Percentiles rank a stretch among this genome's conserved stretches.
These are phyloP conservation scores for Aechmea fasciata DNA, from an alignment of 176 grass and related monocot genomes.

Conservation along the genomic window DNA sequence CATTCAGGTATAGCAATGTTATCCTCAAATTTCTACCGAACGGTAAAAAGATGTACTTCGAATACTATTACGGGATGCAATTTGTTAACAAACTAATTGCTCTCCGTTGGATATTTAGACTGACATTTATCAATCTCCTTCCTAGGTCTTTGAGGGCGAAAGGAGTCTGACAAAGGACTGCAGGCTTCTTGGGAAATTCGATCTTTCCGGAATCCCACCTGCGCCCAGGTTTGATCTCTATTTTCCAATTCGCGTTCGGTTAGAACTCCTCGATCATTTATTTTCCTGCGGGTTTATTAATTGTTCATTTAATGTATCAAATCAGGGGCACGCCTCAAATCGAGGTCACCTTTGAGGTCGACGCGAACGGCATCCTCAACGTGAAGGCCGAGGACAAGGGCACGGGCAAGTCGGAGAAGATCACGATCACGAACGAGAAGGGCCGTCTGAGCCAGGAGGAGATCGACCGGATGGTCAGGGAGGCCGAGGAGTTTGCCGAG, in stretches of 20 bases:
- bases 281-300: background rate
- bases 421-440: conserved; percentile 51
- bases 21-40: background rate
- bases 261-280: background rate
- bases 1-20: conserved; percentile 29
- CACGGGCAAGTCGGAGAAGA: conserved; percentile 45
- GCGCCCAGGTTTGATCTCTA: conserved; percentile 31
- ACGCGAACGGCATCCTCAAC: conserved; percentile 43
- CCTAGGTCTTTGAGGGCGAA: conserved; percentile 54
- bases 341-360: conserved; percentile 48
- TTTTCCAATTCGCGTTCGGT: background rate
- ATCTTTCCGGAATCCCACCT: conserved; percentile 49
- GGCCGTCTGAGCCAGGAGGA: conserved; percentile 47
- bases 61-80: background rate
- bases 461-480: conserved; percentile 42
- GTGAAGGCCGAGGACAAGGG: conserved; percentile 47
- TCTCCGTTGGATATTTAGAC: conserved; percentile 1
- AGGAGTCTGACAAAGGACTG: conserved; percentile 61
- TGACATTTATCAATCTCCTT: background rate
- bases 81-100: background rate
- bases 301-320: background rate
- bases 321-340: conserved; percentile 46
- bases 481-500: conserved; percentile 46
- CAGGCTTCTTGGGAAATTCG: conserved; percentile 49
- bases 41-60: background rate